Evolutionary conservation across 2,329 filamentous ascomycete species (phyloP).

Genomic region (Fusarium goolgardi): DNA sequence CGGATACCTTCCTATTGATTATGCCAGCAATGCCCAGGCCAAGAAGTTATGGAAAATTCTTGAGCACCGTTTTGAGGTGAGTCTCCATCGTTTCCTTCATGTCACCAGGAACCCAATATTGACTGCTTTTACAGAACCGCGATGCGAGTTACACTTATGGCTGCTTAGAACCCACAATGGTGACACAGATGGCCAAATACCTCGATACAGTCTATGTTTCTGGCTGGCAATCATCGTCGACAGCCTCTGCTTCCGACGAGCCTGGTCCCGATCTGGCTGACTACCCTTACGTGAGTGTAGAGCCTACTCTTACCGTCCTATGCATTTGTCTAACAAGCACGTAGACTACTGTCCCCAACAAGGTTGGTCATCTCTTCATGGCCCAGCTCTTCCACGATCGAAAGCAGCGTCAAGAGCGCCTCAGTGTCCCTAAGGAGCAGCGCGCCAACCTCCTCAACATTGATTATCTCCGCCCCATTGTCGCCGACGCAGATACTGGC

Average conservation of each 20-base stretch:
- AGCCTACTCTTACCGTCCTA: not conserved
- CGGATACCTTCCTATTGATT: slow-evolving; percentile 89
- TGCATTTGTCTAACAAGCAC: slow-evolving; percentile 48
- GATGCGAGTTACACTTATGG: slow-evolving; percentile 96
- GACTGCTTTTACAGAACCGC: slow-evolving; percentile 66
- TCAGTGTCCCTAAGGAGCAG: slow-evolving; percentile 78
- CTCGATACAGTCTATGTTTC: slow-evolving; percentile 99
- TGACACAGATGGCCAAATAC: slow-evolving; percentile 99
- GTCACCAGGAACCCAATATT: not conserved
- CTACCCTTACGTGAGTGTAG: slow-evolving; percentile 81
- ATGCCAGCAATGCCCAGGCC: slow-evolving; percentile 86
- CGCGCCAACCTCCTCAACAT: slow-evolving; percentile 80
- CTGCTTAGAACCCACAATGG: slow-evolving; percentile 96
- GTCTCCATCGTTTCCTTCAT: slow-evolving; percentile 35
- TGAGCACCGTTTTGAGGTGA: slow-evolving; percentile 85
- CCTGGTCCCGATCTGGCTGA: slow-evolving; percentile 97
- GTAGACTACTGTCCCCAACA: slow-evolving; percentile 97
- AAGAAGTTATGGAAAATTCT: slow-evolving; percentile 97
- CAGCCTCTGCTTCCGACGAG: slow-evolving; percentile 93
- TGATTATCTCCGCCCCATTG: slow-evolving; percentile 95
- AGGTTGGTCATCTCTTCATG: slow-evolving; percentile 97
- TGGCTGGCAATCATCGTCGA: slow-evolving; percentile 98
- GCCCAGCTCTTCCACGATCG: slow-evolving; percentile 99
- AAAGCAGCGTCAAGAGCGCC: slow-evolving; percentile 95
- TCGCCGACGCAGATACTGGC: slow-evolving; percentile 96